phyloP scores from a whole-genome alignment of 805 yeast genomes.

The Metschnikowia cerradonensis region DNA sequence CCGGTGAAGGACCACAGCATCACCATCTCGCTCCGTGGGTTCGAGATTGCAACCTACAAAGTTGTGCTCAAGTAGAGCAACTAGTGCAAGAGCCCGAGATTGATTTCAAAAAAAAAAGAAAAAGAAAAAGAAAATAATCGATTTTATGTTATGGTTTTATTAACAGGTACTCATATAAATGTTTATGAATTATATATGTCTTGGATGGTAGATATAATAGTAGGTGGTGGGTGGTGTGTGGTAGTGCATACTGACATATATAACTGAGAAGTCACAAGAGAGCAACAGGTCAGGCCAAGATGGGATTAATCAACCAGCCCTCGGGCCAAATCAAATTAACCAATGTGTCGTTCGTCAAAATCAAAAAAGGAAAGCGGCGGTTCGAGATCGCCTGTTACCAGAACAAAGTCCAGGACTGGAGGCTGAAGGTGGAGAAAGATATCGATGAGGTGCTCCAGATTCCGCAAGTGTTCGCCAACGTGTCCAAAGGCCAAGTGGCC shows the following conservation, averaged over 20 bases:
- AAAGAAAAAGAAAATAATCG: not conserved
- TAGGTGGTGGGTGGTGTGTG: not conserved
- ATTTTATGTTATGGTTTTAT: not conserved
- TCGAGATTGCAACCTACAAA: slow-evolving; percentile 70
- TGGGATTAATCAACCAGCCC: slow-evolving; percentile 75
- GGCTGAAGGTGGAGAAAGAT: slow-evolving; percentile 84
- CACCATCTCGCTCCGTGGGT: slow-evolving; percentile 55
- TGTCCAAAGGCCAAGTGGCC: slow-evolving; percentile 92
- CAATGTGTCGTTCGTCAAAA: slow-evolving; percentile 86
- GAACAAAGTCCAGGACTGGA: slow-evolving; percentile 94
- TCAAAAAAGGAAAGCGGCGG: slow-evolving; percentile 86
- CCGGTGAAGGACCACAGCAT: slow-evolving; percentile 32
- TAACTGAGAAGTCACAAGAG: not conserved
- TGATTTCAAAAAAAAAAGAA: not conserved
- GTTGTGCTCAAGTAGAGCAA: slow-evolving; percentile 33
- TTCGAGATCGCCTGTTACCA: slow-evolving; percentile 96
- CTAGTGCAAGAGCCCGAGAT: not conserved
- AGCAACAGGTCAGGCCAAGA: slow-evolving; percentile 9
- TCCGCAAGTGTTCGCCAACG: slow-evolving; percentile 90
- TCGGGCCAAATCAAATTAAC: slow-evolving; percentile 84
- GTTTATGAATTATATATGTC: no score
- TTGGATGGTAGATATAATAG: no score
- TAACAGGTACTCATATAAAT: no score
- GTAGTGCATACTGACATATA: not conserved
- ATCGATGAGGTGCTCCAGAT: slow-evolving; percentile 94